Percentiles rank a stretch among this genome's conserved stretches.
These are phyloP conservation scores for Mycogone perniciosa DNA, from an alignment of 2,329 filamentous ascomycete genomes.

Conservation along the genomic window DNA sequence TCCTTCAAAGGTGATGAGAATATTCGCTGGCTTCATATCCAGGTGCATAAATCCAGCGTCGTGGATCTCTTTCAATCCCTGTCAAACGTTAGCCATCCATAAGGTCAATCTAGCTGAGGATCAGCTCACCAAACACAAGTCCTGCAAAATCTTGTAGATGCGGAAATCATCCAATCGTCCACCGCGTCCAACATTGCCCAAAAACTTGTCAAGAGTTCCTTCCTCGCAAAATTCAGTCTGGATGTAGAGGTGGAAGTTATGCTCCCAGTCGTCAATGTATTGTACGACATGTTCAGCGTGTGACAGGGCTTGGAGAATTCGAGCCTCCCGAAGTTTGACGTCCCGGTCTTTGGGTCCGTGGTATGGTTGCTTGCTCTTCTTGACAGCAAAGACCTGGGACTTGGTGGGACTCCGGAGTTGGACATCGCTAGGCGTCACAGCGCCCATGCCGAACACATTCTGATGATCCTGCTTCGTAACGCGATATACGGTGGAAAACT, in stretches of 20 bases:
- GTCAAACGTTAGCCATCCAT: slow-evolving; percentile 12
- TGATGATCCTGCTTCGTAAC: slow-evolving; percentile 46
- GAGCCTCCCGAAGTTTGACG: slow-evolving; percentile 76
- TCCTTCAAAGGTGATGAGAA: slow-evolving; percentile 76
- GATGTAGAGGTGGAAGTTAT: slow-evolving; percentile 81
- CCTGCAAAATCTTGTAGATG: slow-evolving; percentile 95
- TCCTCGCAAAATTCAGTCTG: slow-evolving; percentile 97
- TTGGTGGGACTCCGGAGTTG: slow-evolving; percentile 48
- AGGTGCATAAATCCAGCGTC: slow-evolving; percentile 79
- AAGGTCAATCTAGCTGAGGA: slow-evolving; percentile 9
- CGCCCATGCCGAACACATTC: slow-evolving; percentile 33
- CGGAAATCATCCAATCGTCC: slow-evolving; percentile 92
- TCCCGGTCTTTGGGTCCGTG: slow-evolving; percentile 74
- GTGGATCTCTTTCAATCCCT: slow-evolving; percentile 89
- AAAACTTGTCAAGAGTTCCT: slow-evolving; percentile 80
- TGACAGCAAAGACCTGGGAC: slow-evolving; percentile 76
- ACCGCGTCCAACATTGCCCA: slow-evolving; percentile 73
- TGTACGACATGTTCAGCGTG: slow-evolving; percentile 80
- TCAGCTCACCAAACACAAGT: slow-evolving; percentile 67
- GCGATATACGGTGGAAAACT: slow-evolving; percentile 89
- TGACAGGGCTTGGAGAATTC: slow-evolving; percentile 67
- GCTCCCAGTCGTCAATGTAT: slow-evolving; percentile 83
- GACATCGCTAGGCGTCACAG: slow-evolving; percentile 39
- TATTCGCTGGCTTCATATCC: slow-evolving; percentile 78
- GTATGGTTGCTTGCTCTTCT: slow-evolving; percentile 81